These are phyloP conservation scores for Heliocybe sulcata DNA, from an alignment of 1,284 basidiomycete genomes.

Conservation along the genomic window DNA sequence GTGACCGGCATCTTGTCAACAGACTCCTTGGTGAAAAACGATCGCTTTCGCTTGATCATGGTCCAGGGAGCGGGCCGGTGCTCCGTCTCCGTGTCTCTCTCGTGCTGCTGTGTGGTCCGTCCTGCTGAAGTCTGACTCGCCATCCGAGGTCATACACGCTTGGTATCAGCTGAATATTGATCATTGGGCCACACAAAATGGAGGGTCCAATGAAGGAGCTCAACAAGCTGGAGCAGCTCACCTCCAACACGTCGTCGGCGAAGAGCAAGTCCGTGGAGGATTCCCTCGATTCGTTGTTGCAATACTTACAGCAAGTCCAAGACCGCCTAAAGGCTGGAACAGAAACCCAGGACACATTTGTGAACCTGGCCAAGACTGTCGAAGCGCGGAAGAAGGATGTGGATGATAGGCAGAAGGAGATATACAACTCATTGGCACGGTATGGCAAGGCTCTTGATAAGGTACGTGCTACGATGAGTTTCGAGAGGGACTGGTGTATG, in stretches of 20 bases:
- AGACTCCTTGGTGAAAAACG: too few species aligned
- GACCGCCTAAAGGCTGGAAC: conserved; percentile 46
- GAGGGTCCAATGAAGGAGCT: conserved; percentile 70
- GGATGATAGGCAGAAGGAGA: conserved; percentile 83
- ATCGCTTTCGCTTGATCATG: too few species aligned
- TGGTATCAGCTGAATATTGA: too few species aligned
- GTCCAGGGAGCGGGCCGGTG: too few species aligned
- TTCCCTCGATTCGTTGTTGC: conserved; percentile 65
- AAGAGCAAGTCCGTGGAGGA: conserved; percentile 53
- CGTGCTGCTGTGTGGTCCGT: too few species aligned
- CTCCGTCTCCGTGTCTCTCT: not conserved
- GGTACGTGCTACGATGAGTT: conserved; percentile 33
- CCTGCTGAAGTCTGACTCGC: too few species aligned
- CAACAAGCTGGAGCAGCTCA: conserved; percentile 60
- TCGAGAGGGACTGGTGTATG: not conserved
- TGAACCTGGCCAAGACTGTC: conserved; percentile 48
- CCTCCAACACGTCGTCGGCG: conserved; percentile 28
- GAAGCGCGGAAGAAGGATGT: conserved; percentile 76
- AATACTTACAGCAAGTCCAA: conserved; percentile 52
- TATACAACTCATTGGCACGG: conserved; percentile 69
- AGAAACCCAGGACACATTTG: conserved; percentile 45
- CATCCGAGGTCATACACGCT: too few species aligned
- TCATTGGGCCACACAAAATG: conserved; percentile 31
- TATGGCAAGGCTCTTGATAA: conserved; percentile 87
- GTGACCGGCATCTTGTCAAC: too few species aligned